Evolutionary conservation across 352 stramenopile species (phyloP).

Genomic region (Phytopythium sindhum): DNA sequence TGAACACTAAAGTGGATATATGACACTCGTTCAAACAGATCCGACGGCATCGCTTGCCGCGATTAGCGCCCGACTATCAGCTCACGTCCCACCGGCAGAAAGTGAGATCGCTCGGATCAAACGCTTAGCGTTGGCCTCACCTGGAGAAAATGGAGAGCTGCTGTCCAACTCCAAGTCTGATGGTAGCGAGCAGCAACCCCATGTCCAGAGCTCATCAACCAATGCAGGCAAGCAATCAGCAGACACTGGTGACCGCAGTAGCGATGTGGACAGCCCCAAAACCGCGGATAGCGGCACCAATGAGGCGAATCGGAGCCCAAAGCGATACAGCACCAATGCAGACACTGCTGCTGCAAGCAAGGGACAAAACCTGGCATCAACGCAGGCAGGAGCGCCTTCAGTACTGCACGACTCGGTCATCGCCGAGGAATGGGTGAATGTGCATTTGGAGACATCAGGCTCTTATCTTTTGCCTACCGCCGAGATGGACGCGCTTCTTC

Average conservation of each 20-base stretch:
- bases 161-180: background rate
- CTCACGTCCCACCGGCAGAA: conserved; percentile 52
- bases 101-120: conserved; percentile 74
- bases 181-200: background rate
- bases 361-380: background rate
- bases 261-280: background rate
- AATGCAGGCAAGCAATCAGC: background rate
- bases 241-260: background rate
- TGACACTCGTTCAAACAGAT: conserved; percentile 15
- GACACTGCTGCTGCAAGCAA: background rate
- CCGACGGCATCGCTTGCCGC: conserved; percentile 41
- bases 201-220: background rate
- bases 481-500: conserved; percentile 40
- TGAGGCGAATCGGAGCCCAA: background rate
- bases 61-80: conserved; percentile 57
- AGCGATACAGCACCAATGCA: background rate
- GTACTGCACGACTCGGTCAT: conserved; percentile 63
- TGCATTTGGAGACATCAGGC: conserved; percentile 56
- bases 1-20: background rate
- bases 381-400: background rate
- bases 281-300: background rate
- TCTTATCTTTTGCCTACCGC: conserved; percentile 46
- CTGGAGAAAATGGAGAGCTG: background rate
- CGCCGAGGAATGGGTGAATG: conserved; percentile 79
- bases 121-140: conserved; percentile 11